Percentiles rank a stretch among this genome's conserved stretches.
phyloP scores from a whole-genome alignment of 202 grass and related monocot species.

The Elaeis oleifera region DNA sequence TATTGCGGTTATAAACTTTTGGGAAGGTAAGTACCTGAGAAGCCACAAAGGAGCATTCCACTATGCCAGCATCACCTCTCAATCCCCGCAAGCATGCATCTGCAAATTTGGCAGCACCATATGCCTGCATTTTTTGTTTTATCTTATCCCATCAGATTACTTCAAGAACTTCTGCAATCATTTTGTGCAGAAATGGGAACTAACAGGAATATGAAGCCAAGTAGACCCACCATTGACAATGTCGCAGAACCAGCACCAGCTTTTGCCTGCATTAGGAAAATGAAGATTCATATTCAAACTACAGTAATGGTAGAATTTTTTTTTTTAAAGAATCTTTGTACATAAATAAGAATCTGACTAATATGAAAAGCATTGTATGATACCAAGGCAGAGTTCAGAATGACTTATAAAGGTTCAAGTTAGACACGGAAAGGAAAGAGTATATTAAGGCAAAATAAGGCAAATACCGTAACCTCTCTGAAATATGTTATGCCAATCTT shows the following conservation, averaged over 20 bases:
- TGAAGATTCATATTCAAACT: too few relatives aligned
- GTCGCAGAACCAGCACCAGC: constrained; percentile 60
- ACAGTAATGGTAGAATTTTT: too few relatives aligned
- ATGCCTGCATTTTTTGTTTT: constrained; percentile 37
- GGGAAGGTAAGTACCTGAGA: constrained; percentile 35
- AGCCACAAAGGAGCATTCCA: constrained; percentile 62
- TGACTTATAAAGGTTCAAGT: too few relatives aligned
- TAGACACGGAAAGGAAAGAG: too few relatives aligned
- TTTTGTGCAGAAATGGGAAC: background rate
- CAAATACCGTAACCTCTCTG: too few relatives aligned
- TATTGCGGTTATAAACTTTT: background rate
- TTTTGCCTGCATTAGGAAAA: constrained; percentile 45
- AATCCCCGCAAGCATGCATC: constrained; percentile 58
- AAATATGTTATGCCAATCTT: too few relatives aligned
- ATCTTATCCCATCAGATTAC: background rate
- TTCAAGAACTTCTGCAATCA: background rate
- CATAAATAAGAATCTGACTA: too few relatives aligned
- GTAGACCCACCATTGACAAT: constrained; percentile 54
- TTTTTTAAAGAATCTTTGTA: too few relatives aligned
- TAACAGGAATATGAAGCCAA: constrained; percentile 1
- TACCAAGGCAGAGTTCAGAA: too few relatives aligned
- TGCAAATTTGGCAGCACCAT: constrained; percentile 54
- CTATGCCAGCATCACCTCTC: constrained; percentile 44
- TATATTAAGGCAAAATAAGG: too few relatives aligned
- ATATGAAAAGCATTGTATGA: too few relatives aligned